Percentiles rank a stretch among this genome's conserved stretches.
These are phyloP conservation scores for Suillus decipiens DNA, from an alignment of 768 basidiomycete genomes.

Conservation along the genomic window DNA sequence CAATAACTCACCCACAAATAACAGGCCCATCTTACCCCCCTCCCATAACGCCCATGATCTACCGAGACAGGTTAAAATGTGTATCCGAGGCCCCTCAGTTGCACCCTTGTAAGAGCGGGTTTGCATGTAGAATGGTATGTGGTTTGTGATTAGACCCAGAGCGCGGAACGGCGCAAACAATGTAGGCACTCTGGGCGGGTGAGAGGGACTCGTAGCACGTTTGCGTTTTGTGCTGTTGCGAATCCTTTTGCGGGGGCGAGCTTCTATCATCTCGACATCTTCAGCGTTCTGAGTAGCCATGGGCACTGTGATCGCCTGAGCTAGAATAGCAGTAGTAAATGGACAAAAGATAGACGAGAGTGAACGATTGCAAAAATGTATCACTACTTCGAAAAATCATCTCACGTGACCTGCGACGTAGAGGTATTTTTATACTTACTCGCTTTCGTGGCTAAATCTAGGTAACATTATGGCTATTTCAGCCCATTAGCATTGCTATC, in stretches of 20 bases:
- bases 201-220: conserved; percentile 11
- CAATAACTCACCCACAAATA: conserved; percentile 84
- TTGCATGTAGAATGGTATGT: conserved; percentile 87
- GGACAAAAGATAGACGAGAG: not conserved
- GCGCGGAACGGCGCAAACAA: conserved; percentile 95
- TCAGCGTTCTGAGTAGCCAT: conserved; percentile 19
- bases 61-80: conserved; percentile 86
- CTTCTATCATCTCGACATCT: conserved; percentile 17
- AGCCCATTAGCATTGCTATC: no score
- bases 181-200: conserved; percentile 24
- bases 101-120: conserved; percentile 83
- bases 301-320: not conserved
- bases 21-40: conserved; percentile 85
- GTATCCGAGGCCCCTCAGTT: conserved; percentile 78
- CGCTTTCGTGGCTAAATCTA: not conserved
- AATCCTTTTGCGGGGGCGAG: conserved; percentile 29
- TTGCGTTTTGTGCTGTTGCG: conserved; percentile 16
- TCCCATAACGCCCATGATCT: conserved; percentile 96
- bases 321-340: not conserved
- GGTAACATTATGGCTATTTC: no score
- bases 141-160: conserved; percentile 91
- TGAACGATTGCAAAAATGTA: not conserved
- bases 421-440: not conserved
- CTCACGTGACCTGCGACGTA: conserved; percentile 4
- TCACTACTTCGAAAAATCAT: conserved; percentile 4